A percentile compares a stretch with the other conserved stretches of the same genome.
phyloP scores from a whole-genome alignment of 257 asterid genomes.

The Plantago major region DNA sequence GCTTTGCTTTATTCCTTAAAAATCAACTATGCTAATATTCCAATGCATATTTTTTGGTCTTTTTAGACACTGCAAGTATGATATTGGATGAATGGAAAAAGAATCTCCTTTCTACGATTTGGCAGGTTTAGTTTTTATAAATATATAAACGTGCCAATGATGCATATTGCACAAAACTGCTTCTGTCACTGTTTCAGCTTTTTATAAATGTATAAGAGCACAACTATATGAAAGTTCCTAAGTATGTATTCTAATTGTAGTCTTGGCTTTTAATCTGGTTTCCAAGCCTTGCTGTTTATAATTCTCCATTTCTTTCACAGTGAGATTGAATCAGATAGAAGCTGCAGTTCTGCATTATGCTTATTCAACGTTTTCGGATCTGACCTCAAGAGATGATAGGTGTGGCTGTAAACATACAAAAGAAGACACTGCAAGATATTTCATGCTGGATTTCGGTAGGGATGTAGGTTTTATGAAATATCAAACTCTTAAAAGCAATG shows the following conservation, averaged over 20 bases:
- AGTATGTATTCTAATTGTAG: conserved; percentile 40
- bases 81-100: no score
- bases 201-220: no score
- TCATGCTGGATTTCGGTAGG: conserved; percentile 67
- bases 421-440: conserved; percentile 57
- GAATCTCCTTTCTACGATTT: no score
- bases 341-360: conserved; percentile 70
- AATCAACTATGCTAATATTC: no score
- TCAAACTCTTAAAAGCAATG: neutral
- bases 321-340: conserved; percentile 52
- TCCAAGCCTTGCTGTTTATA: neutral
- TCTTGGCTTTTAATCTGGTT: neutral
- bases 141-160: no score
- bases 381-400: conserved; percentile 60
- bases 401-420: conserved; percentile 68
- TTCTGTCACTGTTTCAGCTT: no score
- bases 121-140: no score
- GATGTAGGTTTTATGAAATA: conserved; percentile 40
- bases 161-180: no score
- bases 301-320: conserved; percentile 20
- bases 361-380: conserved; percentile 59
- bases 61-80: no score
- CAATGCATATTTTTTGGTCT: no score
- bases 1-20: no score
- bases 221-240: conserved; percentile 61